Evolutionary conservation across 768 basidiomycete species (phyloP), one percentile per base, ranked within the genome.

Genomic region (Trametes sanguinea): DNA sequence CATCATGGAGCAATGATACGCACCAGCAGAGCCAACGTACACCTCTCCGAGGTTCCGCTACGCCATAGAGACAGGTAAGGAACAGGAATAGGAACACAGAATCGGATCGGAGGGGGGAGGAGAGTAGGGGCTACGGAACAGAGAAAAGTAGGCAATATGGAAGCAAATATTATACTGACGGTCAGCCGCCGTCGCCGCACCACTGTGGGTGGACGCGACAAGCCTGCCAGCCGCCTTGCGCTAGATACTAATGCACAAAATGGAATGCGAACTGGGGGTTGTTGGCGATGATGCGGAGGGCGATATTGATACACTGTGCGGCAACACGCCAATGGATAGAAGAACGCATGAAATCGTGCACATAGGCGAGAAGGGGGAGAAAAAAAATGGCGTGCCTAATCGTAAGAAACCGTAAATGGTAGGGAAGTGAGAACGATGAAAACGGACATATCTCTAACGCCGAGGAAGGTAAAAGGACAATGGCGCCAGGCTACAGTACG

Each of bases 271-370:
- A 55, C 42, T 46, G 51, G 47, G 40, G 29, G 35, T 37, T 37
- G 35, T 37, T 63, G 65, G 61, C 65, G 62, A 61, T 61, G 62
- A 39, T 57, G 47, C 56, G 44, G 46, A 46, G 60, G 17, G 64
- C 57, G 60, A 65, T 66, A 66, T 63, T 66, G 65, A 66, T 66
- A 66, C 65, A 66, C 61, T 66, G 62, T 61, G 65, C 57, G 62
- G 65, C 65, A 62, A 65, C 61, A 62, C 51, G 57, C 65, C 52
- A 58, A 53, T 32, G 11, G 40, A 40, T 14, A 48, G 45, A 46
- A 62, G 27, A 54, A 56, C 44, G 61, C 57, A 54, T 55, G 29
- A 57, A 51, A 56, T 51, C 52, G 58, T 62, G 58, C 61, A 57
- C 22, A 44, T 14, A 22, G 22, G 22, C 22, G 54, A 39, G 32